These are phyloP conservation scores for Colletotrichum sublineola DNA, from an alignment of 2,329 filamentous ascomycete species.

Conservation along the genomic window DNA sequence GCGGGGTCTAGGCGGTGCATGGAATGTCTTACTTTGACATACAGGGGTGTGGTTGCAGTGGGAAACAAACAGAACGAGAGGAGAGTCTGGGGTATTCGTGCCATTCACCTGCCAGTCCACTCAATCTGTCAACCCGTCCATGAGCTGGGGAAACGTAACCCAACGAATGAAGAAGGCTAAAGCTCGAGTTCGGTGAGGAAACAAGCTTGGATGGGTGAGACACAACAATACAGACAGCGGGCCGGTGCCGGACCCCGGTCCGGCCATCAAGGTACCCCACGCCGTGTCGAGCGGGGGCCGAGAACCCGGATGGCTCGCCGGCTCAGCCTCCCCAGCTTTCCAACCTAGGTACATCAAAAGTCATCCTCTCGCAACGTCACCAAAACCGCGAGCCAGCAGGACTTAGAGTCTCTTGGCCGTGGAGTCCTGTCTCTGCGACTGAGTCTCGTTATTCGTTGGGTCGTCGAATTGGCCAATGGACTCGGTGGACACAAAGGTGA, in stretches of 20 bases:
- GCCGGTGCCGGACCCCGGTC: constrained; percentile 29
- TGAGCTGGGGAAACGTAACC: constrained; percentile 1
- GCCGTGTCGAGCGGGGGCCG: constrained; percentile 30
- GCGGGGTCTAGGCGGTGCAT: not conserved
- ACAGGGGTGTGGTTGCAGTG: not conserved
- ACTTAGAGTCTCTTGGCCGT: constrained; percentile 41
- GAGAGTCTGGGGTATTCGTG: not conserved
- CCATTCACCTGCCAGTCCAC: not conserved
- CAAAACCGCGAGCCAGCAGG: constrained; percentile 21
- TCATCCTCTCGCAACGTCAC: constrained; percentile 15
- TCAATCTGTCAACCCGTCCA: not conserved
- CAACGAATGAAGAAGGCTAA: not conserved
- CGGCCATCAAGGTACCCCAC: constrained; percentile 29
- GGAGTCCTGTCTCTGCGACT: constrained; percentile 19
- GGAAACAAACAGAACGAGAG: not conserved
- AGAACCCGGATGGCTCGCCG: constrained; percentile 38
- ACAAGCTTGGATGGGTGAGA: not conserved
- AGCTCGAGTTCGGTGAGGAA: not conserved
- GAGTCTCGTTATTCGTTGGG: constrained; percentile 11
- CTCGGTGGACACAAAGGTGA: constrained; percentile 12
- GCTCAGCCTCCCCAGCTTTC: constrained; percentile 16
- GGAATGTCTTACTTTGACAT: not conserved
- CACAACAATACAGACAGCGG: constrained; percentile 32
- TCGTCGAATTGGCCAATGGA: constrained; percentile 17
- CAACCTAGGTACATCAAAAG: not conserved